A percentile compares a stretch with the other conserved stretches of the same genome.
Conservation (phyloP, 257 asterid genomes). For the Plantago ovata region DNA sequence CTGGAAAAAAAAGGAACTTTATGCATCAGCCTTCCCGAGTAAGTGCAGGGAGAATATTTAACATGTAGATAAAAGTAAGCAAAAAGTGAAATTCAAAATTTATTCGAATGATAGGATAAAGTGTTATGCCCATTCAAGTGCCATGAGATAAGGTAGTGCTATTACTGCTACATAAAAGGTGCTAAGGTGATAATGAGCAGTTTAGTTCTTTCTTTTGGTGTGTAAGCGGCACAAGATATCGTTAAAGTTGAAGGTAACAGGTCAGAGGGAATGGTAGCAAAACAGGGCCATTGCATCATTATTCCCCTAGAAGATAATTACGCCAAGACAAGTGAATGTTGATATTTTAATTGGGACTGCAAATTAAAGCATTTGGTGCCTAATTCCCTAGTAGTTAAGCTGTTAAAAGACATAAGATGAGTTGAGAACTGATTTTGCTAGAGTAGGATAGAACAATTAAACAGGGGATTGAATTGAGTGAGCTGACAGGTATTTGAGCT, state of each 20-base stretch:
- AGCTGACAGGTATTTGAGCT: constrained; percentile 5
- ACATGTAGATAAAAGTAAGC: neutral
- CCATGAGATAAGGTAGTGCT: neutral
- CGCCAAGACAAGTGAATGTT: neutral
- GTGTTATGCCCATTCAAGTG: neutral
- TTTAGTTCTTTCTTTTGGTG: constrained; percentile 13
- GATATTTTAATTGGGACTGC: neutral
- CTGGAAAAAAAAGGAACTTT: too few species aligned
- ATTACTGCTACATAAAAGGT: neutral
- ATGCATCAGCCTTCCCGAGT: too few species aligned
- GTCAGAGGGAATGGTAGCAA: neutral
- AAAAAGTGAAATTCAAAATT: neutral
- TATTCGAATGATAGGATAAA: neutral
- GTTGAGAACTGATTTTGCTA: neutral
- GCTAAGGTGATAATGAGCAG: neutral
- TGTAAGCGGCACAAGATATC: neutral
- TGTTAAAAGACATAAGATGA: neutral
- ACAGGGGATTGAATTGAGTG: constrained; percentile 1
- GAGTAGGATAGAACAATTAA: constrained; percentile 4
- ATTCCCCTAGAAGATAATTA: neutral
- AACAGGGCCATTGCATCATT: constrained; percentile 3
- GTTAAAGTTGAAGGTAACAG: too few species aligned
- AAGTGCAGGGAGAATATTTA: too few species aligned
- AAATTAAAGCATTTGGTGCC: neutral
- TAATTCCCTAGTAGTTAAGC: neutral